Base-by-base conservation (phyloP, 768 basidiomycete species). In the Lepiota subincarnata region DNA sequence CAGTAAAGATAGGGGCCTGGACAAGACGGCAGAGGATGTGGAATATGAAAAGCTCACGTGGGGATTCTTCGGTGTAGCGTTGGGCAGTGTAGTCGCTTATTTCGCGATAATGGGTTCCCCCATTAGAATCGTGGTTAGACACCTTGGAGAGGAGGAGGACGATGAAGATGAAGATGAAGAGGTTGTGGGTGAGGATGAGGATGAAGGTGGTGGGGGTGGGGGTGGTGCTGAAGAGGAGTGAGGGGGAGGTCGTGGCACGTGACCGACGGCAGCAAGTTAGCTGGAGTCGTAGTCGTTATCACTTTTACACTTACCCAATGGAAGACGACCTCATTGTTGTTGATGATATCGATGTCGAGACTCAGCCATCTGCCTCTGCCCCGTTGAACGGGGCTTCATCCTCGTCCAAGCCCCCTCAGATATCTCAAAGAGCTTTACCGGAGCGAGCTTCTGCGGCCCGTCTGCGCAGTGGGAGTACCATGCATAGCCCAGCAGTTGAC, bases 301-400 rank as follows among this genome's bases (percentile, higher is more conserved):
- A 18, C 48, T 24, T n/a, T 42, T 24, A 45, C 37, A 40, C 41
- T 35, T 42, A 13, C 20, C 20, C 51, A 52, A 81, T 78, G 76
- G 81, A 83, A 58, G 80, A 83, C 55, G 82, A 84, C 64, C 72
- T 83, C 55, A 83, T 84, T 58, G 74, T 84, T 50, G 74, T 84
- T 24, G 82, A 84, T 60, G 82, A 84, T 63, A 63, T 78, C 50
- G 82, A 82, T 43, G 64, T 72, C 28, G 53, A 41, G 22, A 51
- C 60, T 28, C 62, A 63, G 64, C 58, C 57, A 57, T 68, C 63
- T 57, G 68, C 76, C 5, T 77, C 77, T 1, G 66, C 64, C 31
- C 59, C 56, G 46, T 34, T 41, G 31, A 55, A 60, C 38, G 58
- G 57, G 36, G 28, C 57, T 38, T 41, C 52, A 22, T 56, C 58